Evolutionary conservation across 306 rosid genomes (phyloP).

Genomic region (Cucumis hystrix): DNA sequence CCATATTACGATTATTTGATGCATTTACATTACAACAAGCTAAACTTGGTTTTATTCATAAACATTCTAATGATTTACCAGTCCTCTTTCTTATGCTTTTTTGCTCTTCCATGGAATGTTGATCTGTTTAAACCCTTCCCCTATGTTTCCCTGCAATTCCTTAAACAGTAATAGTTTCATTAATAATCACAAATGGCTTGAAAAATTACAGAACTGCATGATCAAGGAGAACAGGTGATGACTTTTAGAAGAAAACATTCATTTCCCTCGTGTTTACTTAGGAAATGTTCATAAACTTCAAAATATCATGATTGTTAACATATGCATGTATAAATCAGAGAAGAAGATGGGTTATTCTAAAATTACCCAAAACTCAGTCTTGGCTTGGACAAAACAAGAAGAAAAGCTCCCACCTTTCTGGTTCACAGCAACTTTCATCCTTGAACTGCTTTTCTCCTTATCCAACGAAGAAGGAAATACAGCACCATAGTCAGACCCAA

Average conservation of each 20-base stretch:
- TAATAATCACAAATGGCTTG: background rate
- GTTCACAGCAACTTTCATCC: background rate
- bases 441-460: background rate
- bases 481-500: background rate
- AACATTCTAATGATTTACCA: background rate
- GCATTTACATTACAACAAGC: background rate
- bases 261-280: background rate
- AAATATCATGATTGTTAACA: background rate
- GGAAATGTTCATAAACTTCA: background rate
- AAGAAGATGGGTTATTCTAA: background rate
- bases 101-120: slow-evolving; percentile 5
- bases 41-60: background rate
- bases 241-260: background rate
- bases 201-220: background rate
- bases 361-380: slow-evolving; percentile 1
- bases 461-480: slow-evolving; percentile 6
- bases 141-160: slow-evolving; percentile 7
- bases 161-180: background rate
- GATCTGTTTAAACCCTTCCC: slow-evolving; percentile 7
- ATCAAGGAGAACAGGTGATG: background rate
- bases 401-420: background rate
- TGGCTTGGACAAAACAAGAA: background rate
- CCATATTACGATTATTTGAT: background rate
- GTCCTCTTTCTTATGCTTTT: slow-evolving; percentile 3
- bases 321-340: background rate